phyloP scores from a whole-genome alignment of 306 rosid species.

The Acacia crassicarpa region DNA sequence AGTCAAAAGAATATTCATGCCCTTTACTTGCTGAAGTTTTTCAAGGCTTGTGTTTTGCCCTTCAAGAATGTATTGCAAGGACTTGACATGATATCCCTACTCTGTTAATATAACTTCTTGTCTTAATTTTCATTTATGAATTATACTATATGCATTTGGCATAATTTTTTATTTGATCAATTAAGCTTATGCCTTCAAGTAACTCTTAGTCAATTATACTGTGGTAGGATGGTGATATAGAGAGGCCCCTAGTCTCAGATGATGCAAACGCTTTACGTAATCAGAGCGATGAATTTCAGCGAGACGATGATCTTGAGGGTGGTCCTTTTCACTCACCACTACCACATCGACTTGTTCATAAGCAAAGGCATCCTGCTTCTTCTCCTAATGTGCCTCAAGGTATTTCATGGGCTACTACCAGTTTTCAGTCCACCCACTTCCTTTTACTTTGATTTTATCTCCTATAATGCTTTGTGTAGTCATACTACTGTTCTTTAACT shows the following conservation, averaged over 20 bases:
- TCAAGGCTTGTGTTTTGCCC: not conserved
- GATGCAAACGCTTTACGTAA: constrained; percentile 34
- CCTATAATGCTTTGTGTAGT: not conserved
- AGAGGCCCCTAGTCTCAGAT: constrained; percentile 76
- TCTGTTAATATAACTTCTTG: not conserved
- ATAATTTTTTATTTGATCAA: constrained; percentile 11
- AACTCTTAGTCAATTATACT: constrained; percentile 20
- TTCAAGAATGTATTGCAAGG: not conserved
- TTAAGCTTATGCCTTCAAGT: constrained; percentile 22
- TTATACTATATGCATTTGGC: not conserved
- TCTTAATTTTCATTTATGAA: constrained; percentile 10
- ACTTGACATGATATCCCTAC: constrained; percentile 4
- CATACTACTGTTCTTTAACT: not conserved
- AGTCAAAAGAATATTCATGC: not conserved
- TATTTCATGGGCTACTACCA: constrained; percentile 7
- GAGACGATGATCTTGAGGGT: constrained; percentile 89
- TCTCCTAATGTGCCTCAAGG: constrained; percentile 54
- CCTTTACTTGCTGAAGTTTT: not conserved
- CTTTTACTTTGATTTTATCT: constrained; percentile 8
- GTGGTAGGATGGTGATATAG: constrained; percentile 65
- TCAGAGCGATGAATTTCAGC: constrained; percentile 52
- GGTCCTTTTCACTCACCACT: constrained; percentile 62
- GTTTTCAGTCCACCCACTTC: not conserved
- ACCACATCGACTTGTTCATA: constrained; percentile 61
- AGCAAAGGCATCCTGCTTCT: constrained; percentile 58